Conservation (phyloP, 169 alveolate species). For the Theileria sp. region DNA sequence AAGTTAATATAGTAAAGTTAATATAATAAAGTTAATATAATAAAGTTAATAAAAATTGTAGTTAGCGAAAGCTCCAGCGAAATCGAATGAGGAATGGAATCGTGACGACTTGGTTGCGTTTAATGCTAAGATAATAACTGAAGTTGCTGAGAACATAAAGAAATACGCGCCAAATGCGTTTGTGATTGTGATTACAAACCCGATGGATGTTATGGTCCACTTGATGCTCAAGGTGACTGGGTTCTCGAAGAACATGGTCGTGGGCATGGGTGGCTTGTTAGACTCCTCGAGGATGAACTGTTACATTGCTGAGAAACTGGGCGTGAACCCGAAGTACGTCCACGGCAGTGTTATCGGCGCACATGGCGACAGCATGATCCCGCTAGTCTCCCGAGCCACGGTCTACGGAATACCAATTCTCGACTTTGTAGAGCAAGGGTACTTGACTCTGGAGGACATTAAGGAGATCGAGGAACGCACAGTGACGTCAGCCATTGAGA, state of each 20-base stretch:
- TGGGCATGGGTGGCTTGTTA: conserved; percentile 84
- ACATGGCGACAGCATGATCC: conserved; percentile 86
- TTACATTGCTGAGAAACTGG: conserved; percentile 72
- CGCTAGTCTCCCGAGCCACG: conserved; percentile 73
- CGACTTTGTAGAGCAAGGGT: conserved; percentile 50
- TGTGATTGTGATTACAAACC: conserved; percentile 84
- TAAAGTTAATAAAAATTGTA: neutral
- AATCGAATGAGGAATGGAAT: conserved; percentile 77
- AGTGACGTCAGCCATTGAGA: conserved; percentile 47
- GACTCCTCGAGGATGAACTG: conserved; percentile 82
- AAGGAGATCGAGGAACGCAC: conserved; percentile 46
- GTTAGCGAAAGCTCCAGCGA: conserved; percentile 47
- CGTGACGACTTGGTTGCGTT: conserved; percentile 80
- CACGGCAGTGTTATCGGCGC: conserved; percentile 83
- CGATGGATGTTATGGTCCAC: conserved; percentile 82
- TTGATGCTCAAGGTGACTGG: conserved; percentile 76
- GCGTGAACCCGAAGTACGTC: conserved; percentile 75
- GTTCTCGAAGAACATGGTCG: conserved; percentile 78
- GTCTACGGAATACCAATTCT: conserved; percentile 76
- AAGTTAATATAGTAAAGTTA: neutral
- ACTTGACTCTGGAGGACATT: conserved; percentile 41
- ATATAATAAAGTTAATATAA: conserved; percentile 11
- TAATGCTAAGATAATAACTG: conserved; percentile 77
- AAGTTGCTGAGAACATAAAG: conserved; percentile 81
- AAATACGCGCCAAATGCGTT: conserved; percentile 80